These are phyloP conservation scores for Iberis amara DNA, from an alignment of 441 rosid genomes.

Conservation along the genomic window DNA sequence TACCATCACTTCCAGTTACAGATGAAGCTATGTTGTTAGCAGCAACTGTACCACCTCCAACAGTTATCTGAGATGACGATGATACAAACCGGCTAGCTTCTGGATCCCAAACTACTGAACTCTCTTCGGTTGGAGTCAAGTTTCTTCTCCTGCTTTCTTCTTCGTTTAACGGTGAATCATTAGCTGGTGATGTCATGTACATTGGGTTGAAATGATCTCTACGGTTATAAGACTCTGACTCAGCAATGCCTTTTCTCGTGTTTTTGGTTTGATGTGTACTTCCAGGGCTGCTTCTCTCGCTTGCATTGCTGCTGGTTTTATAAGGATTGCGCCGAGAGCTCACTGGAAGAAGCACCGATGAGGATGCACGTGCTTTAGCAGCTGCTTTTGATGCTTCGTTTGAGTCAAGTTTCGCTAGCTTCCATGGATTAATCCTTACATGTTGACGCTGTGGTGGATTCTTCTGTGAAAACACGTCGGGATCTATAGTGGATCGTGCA, in stretches of 20 bases:
- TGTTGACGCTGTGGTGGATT: slow-evolving; percentile 56
- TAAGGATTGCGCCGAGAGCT: slow-evolving; percentile 46
- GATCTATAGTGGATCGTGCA: slow-evolving; percentile 73
- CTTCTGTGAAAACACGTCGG: slow-evolving; percentile 49
- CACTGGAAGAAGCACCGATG: slow-evolving; percentile 74
- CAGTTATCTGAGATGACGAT: slow-evolving; percentile 58
- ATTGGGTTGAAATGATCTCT: slow-evolving; percentile 76
- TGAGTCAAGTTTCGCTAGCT: slow-evolving; percentile 83
- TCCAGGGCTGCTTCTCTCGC: slow-evolving; percentile 72
- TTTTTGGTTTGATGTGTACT: slow-evolving; percentile 51
- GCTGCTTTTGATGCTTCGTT: slow-evolving; percentile 73
- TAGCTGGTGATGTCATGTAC: slow-evolving; percentile 48
- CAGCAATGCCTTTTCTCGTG: slow-evolving; percentile 54
- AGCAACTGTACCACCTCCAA: slow-evolving; percentile 65
- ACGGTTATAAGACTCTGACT: slow-evolving; percentile 46
- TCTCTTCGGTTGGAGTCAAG: slow-evolving; percentile 14
- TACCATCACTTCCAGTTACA: slow-evolving; percentile 27
- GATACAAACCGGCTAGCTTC: slow-evolving; percentile 83
- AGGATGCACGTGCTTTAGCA: slow-evolving; percentile 85
- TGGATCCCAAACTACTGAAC: slow-evolving; percentile 78
- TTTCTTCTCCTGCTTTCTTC: slow-evolving; percentile 31
- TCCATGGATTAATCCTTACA: slow-evolving; percentile 90
- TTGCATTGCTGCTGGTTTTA: slow-evolving; percentile 47
- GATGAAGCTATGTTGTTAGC: slow-evolving; percentile 33
- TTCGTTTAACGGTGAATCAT: slow-evolving; percentile 51